Conservation (phyloP, 345 rosid genomes). For the Dimocarpus longan region DNA sequence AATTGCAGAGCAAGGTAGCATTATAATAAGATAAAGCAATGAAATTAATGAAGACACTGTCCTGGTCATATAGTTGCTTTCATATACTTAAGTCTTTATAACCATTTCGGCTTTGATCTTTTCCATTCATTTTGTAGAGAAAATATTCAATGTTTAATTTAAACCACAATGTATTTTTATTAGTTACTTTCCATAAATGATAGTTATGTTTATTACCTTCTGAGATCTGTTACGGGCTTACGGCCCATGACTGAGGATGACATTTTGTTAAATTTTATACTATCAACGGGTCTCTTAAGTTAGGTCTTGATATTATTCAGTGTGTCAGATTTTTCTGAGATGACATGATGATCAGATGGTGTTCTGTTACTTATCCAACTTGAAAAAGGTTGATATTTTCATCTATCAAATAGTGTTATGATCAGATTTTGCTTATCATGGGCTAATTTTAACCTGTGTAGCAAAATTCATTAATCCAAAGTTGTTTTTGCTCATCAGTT, state of each 20-base stretch:
- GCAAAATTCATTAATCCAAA: background rate
- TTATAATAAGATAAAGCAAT: background rate
- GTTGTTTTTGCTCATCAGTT: background rate
- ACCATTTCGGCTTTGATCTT: background rate
- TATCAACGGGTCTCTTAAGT: background rate
- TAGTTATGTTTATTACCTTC: background rate
- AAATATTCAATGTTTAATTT: background rate
- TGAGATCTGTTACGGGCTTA: background rate
- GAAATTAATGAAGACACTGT: background rate
- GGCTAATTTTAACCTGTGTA: background rate
- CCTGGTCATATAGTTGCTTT: background rate
- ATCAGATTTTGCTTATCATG: background rate
- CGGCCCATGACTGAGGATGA: background rate
- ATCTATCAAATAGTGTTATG: background rate
- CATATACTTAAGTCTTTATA: background rate
- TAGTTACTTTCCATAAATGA: background rate
- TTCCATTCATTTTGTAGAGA: background rate
- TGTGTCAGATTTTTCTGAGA: background rate
- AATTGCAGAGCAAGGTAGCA: background rate
- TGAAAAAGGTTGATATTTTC: background rate
- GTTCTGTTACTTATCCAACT: background rate
- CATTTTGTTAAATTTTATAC: background rate
- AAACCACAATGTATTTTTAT: background rate
- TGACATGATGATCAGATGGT: background rate
- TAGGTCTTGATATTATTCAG: background rate